Base-by-base conservation (phyloP, 768 basidiomycete genomes). In the Phaeotremella skinneri region DNA sequence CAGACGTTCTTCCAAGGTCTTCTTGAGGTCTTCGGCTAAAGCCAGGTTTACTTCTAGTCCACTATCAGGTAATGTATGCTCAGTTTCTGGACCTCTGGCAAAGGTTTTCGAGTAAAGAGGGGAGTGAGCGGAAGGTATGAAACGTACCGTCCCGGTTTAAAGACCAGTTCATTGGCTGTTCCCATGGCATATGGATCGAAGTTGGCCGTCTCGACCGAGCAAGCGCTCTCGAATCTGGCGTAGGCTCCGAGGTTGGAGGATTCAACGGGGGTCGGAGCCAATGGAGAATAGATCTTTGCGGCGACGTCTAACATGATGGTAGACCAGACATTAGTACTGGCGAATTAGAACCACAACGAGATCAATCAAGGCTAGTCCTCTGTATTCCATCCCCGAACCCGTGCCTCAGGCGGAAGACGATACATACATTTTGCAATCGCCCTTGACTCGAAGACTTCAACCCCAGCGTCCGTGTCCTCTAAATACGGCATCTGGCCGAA, bases 401-500 rank as follows among this genome's bases (percentile, higher is more conserved):
- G 6, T 37, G 16, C 49, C 9, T 25, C 14, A n/a, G 30, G 29
- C 21, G 29, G 27, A 30, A 32, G 11, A 54, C 30, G 4, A 7
- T 23, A 29, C 52, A 52, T 52, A 66, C 64, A 66, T 42, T 60
- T 59, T 26, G 49, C 53, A 14, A 68, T 68, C 13, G 62, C 63
- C 21, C 67, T 53, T 5, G 53, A 59, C 43, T 72, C 73, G 71
- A 81, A 87, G 26, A 89, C 63, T 55, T 82, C 77, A 73, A 86
- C 83, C 3, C 85, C 86, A 39, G 84, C 85, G 25, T 87, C 85
- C 14, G 59, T 68, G 30, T 68, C 73, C 21, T 69, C 82, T 55
- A 86, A 79, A 69, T 81, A 83, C 2, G 85, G 85, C 26, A 85
- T 79, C 64, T 84, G 82, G 20, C 84, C 84, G 65, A 86, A 87